Conservation (phyloP, 139 green algal genomes). For the Auxenochlorella pyrenoidosa region DNA sequence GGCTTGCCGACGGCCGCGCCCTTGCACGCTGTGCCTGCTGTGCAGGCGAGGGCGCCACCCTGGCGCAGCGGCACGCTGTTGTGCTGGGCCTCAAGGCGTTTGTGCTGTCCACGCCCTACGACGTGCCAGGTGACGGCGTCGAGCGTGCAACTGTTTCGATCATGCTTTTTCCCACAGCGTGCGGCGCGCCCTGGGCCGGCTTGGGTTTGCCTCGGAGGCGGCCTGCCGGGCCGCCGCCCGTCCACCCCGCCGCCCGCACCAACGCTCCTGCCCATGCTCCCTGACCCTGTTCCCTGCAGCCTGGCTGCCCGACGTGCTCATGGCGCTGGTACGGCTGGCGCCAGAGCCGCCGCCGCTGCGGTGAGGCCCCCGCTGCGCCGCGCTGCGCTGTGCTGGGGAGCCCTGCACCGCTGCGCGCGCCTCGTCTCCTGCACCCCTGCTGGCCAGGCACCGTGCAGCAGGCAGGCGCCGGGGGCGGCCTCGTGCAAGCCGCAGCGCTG, state of each 20-base stretch:
- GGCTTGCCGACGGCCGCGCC: too few relatives aligned
- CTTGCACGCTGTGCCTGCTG: neutral
- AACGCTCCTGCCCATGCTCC: neutral
- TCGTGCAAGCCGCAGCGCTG: too few relatives aligned
- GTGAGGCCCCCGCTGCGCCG: neutral
- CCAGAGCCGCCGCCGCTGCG: conserved; percentile 64
- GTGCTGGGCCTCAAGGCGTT: conserved; percentile 84
- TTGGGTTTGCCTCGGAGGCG: too few relatives aligned
- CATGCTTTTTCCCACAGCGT: too few relatives aligned
- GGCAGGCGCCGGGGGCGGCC: too few relatives aligned
- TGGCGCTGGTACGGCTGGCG: conserved; percentile 69
- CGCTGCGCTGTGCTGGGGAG: too few relatives aligned
- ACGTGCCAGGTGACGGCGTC: conserved; percentile 64
- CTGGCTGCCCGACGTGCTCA: conserved; percentile 85
- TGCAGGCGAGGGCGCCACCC: conserved; percentile 13
- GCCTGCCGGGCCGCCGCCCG: too few relatives aligned
- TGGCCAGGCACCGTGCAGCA: too few relatives aligned
- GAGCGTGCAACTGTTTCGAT: neutral
- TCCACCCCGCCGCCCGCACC: too few relatives aligned
- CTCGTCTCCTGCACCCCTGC: too few relatives aligned
- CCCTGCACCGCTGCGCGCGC: too few relatives aligned
- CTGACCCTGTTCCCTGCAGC: neutral
- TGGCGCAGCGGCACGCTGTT: conserved; percentile 47
- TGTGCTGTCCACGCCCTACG: conserved; percentile 85
- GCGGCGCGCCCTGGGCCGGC: too few relatives aligned